A percentile compares a stretch with the other conserved stretches of the same genome.
Evolutionary conservation across 306 rosid species (phyloP).

Genomic region (Vachellia collinsii): DNA sequence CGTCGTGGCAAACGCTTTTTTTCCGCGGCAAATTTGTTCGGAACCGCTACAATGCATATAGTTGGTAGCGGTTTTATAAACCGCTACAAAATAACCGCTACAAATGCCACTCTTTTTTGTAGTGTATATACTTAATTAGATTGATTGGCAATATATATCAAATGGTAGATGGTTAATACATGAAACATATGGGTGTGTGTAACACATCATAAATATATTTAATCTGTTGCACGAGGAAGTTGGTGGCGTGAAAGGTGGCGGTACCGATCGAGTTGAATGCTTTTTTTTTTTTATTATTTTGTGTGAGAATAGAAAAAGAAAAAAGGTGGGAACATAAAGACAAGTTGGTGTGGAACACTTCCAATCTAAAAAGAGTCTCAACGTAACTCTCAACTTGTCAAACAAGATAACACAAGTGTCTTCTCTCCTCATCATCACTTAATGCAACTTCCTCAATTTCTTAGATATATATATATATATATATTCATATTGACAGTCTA

Average conservation of each 20-base stretch:
- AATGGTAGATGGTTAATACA: no score
- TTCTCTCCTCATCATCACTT: not conserved
- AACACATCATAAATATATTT: not conserved
- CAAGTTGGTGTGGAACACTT: not conserved
- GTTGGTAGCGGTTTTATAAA: no score
- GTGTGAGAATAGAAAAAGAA: not conserved
- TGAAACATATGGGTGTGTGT: not conserved
- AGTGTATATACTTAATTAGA: no score
- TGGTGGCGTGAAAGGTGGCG: not conserved
- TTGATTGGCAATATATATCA: no score
- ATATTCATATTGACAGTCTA: no score
- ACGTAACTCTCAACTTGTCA: not conserved
- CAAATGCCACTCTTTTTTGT: no score
- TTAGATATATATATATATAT: not conserved
- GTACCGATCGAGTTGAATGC: no score
- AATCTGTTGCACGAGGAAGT: not conserved
- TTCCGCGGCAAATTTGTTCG: no score
- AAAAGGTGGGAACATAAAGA: not conserved
- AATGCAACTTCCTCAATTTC: not conserved
- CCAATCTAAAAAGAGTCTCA: not conserved
- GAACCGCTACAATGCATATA: no score
- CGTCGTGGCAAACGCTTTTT: no score
- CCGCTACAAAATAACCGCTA: no score
- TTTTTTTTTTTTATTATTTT: not conserved
- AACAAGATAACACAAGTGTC: not conserved